These are phyloP conservation scores for Epichloe sp. DNA, from an alignment of 2,329 filamentous ascomycete species.

Conservation along the genomic window DNA sequence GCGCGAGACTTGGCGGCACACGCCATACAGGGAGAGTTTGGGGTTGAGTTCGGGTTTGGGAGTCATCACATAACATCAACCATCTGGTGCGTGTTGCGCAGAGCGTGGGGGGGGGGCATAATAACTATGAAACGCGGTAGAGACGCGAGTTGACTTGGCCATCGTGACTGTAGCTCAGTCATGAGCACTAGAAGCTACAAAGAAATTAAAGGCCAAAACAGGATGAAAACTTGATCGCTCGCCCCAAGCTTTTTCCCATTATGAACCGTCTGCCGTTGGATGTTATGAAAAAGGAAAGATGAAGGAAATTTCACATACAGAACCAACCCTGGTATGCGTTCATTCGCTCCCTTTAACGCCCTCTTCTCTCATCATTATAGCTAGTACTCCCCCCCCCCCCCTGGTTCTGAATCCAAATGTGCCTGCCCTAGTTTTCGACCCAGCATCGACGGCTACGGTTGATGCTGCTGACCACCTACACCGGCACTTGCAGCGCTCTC, in stretches of 20 bases:
- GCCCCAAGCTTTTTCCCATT: neutral
- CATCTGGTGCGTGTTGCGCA: neutral
- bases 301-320: neutral
- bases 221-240: neutral
- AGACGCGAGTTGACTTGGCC: neutral
- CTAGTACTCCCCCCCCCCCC: neutral
- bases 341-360: constrained; percentile 1
- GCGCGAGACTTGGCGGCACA: no score
- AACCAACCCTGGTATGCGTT: neutral
- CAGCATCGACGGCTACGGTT: neutral
- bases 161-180: neutral
- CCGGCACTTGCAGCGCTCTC: constrained; percentile 44
- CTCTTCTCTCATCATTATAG: neutral
- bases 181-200: neutral
- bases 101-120: neutral
- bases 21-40: no score
- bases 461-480: constrained; percentile 7
- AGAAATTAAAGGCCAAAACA: neutral
- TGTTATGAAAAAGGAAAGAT: neutral
- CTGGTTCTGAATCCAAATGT: neutral
- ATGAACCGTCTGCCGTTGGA: neutral
- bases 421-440: neutral
- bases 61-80: neutral
- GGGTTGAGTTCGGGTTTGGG: no score
- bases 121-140: neutral